Evolutionary conservation across 2,329 filamentous ascomycete genomes (phyloP).

Genomic region (Acrocalymma vagum): DNA sequence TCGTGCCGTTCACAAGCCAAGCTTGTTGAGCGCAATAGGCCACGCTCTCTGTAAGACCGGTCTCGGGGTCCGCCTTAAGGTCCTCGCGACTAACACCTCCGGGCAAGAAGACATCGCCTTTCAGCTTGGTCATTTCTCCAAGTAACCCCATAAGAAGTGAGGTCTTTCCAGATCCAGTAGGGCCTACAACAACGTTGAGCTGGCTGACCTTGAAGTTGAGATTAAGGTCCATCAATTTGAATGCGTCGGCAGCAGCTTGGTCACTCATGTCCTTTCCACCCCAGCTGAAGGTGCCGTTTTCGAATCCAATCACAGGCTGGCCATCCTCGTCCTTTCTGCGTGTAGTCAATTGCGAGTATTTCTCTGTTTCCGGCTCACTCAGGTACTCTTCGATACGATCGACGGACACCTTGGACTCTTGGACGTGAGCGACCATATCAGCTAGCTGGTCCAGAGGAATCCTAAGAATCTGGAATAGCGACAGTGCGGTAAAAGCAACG

Average conservation of each 20-base stretch:
- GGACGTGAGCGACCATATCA: constrained; percentile 98
- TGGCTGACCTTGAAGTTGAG: constrained; percentile 84
- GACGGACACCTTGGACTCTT: constrained; percentile 95
- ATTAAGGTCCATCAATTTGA: constrained; percentile 82
- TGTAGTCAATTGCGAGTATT: constrained; percentile 83
- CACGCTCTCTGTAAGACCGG: constrained; percentile 87
- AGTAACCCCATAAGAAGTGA: constrained; percentile 95
- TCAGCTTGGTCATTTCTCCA: constrained; percentile 90
- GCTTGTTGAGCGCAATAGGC: constrained; percentile 97
- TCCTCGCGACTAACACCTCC: constrained; percentile 88
- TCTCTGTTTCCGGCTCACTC: constrained; percentile 92
- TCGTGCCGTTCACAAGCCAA: constrained; percentile 95
- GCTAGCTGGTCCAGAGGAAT: constrained; percentile 95
- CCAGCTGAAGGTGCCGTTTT: constrained; percentile 88
- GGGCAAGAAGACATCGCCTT: constrained; percentile 84
- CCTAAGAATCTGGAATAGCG: constrained; percentile 91
- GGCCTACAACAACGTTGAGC: constrained; percentile 90
- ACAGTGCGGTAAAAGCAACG: constrained; percentile 93
- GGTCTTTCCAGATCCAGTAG: constrained; percentile 94
- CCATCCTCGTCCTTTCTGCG: constrained; percentile 74
- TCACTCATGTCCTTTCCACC: constrained; percentile 65
- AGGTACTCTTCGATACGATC: constrained; percentile 96
- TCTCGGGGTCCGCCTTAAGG: constrained; percentile 80
- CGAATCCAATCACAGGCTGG: constrained; percentile 81
- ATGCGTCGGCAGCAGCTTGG: constrained; percentile 70